Evolutionary conservation across 2,329 filamentous ascomycete species (phyloP).

Genomic region (Emericellopsis cladophorae): DNA sequence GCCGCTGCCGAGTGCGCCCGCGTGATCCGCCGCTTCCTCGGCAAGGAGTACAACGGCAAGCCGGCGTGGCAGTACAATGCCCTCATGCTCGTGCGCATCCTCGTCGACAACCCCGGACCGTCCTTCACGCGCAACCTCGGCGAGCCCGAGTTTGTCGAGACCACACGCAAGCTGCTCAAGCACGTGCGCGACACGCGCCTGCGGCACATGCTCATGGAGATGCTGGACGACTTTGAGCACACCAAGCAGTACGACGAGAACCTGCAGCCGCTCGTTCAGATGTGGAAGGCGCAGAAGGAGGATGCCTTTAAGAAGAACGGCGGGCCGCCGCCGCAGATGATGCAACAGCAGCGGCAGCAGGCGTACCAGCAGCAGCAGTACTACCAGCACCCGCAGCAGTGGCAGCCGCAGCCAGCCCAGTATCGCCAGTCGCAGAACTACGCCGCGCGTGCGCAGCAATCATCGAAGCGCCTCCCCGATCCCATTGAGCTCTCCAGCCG

Average conservation of each 20-base stretch:
- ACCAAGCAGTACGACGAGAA: conserved; percentile 65
- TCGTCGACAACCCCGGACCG: conserved; percentile 80
- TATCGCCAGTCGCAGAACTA: conserved; percentile 37
- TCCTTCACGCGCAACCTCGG: conserved; percentile 78
- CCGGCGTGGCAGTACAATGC: conserved; percentile 85
- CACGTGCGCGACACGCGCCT: conserved; percentile 62
- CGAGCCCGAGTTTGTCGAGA: conserved; percentile 71
- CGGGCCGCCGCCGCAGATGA: conserved; percentile 15
- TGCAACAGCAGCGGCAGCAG: too few relatives aligned
- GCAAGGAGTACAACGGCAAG: conserved; percentile 51
- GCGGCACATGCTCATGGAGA: conserved; percentile 78
- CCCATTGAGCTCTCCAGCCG: conserved; percentile 69
- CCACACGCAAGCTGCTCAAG: conserved; percentile 62
- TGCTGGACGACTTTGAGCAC: conserved; percentile 63
- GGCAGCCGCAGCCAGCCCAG: conserved; percentile 5
- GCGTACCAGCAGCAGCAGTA: too few relatives aligned
- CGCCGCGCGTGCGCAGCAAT: conserved; percentile 38
- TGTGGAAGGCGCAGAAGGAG: conserved; percentile 85
- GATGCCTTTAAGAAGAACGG: conserved; percentile 40
- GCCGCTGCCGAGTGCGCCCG: conserved; percentile 74
- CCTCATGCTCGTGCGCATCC: conserved; percentile 87
- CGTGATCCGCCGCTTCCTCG: conserved; percentile 71
- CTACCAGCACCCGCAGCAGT: conserved; percentile 1
- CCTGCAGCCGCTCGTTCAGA: conserved; percentile 55
- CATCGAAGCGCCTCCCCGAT: conserved; percentile 40